Evolutionary conservation across 345 rosid genomes (phyloP).

Genomic region (Eutrema yunnanense): DNA sequence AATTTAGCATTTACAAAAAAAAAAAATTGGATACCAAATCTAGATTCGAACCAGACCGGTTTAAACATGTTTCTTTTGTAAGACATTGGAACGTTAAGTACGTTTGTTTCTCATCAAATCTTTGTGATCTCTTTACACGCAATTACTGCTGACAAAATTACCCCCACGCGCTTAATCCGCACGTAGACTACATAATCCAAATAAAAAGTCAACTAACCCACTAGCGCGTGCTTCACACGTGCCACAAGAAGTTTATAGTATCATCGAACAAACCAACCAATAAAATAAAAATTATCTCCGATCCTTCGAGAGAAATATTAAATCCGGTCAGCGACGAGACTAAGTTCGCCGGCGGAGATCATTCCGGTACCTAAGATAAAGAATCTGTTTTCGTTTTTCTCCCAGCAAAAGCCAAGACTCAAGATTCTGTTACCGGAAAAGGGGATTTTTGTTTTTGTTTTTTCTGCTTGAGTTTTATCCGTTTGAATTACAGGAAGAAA

Average conservation of each 20-base stretch:
- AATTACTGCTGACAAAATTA: not conserved
- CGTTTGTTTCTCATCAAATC: not conserved
- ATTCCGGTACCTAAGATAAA: not conserved
- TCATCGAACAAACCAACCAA: not conserved
- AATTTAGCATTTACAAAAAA: too few relatives aligned
- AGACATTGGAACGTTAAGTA: too few relatives aligned
- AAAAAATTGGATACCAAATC: not conserved
- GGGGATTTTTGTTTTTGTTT: not conserved
- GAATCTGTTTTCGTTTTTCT: not conserved
- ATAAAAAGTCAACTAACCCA: constrained; percentile 14
- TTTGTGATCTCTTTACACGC: not conserved
- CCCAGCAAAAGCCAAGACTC: not conserved
- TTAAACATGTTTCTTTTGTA: too few relatives aligned
- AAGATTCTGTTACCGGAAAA: not conserved
- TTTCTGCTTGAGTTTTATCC: not conserved
- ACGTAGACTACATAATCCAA: not conserved
- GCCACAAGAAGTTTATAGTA: not conserved
- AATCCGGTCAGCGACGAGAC: constrained; percentile 1
- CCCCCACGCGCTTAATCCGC: not conserved
- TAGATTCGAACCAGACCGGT: not conserved
- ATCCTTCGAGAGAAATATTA: not conserved
- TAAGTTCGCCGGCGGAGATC: constrained; percentile 5
- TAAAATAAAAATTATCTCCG: not conserved
- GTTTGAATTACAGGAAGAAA: not conserved
- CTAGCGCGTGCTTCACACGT: constrained; percentile 11